Base-by-base conservation (phyloP, 805 yeast genomes). In the Dipodascus geniculatus region DNA sequence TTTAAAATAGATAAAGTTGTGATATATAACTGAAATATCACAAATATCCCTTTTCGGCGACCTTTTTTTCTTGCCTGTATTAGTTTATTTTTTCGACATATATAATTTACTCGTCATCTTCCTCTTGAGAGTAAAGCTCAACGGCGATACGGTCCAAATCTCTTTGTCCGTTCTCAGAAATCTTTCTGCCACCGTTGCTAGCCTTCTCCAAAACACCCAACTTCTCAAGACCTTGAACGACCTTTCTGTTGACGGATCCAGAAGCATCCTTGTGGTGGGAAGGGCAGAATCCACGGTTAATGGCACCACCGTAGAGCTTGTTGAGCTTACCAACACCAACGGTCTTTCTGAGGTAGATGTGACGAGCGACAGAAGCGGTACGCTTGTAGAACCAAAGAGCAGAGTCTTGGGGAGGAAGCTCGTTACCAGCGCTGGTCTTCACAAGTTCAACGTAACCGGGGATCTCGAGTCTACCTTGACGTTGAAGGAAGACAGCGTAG, bases 141-240 rank as follows among this genome's bases (percentile, higher is more conserved):
- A 96, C 96, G 73, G 98, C 98, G 76, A 91, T 91, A 85, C 99
- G 97, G 82, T 93, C 99, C 81, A 93, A 86, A 81, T 93, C 99
- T 87, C 99, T 90, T 82, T 91, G 98, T 75, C 99, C 99, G 79
- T 89, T 87, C 75, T 88, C 96, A 63, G 97, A 85, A 83, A 93
- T 88, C 79, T 90, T 88, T 85, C 99, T 93, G 77, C 99, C 99
- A 75, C 97, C 97, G 79, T 87, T 88, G 78, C 89, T 87, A 73
- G 96, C 83, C 74, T 85, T 80, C 81, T 91, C 99, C 68, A 93
- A 80, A 67, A 93, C 88, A 76, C 98, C 98, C 64, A 93, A 85
- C 82, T 91, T 90, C 83, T 90, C 96, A 72, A 93, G 87, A 70
- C 98, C 83, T 80, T 93, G 99, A 72, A 93, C 81, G 67, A 87